phyloP scores from a whole-genome alignment of 2,329 filamentous ascomycete species.

The Epichloe glyceriae region DNA sequence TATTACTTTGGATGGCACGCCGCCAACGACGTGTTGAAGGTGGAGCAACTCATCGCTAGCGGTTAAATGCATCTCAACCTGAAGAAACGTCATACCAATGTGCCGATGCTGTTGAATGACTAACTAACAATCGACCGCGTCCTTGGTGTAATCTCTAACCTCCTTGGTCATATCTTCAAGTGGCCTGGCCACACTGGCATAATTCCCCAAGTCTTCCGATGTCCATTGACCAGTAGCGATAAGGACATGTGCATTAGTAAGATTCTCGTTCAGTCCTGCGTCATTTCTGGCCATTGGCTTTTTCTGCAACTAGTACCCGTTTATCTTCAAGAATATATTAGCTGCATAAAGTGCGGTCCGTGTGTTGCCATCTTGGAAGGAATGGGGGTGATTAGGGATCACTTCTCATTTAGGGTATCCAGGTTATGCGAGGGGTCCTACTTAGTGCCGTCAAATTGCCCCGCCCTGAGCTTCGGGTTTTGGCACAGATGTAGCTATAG shows the following conservation, averaged over 20 bases:
- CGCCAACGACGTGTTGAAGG: background rate
- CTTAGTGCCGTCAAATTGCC: too few relatives aligned
- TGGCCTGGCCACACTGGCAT: constrained; percentile 6
- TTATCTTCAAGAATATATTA: constrained; percentile 11
- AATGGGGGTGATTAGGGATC: constrained; percentile 11
- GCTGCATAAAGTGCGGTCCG: constrained; percentile 9
- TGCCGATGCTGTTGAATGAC: background rate
- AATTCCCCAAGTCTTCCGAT: constrained; percentile 8
- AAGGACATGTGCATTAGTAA: too few relatives aligned
- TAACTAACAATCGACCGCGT: background rate
- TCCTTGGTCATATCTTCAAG: constrained; percentile 1
- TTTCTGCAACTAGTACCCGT: constrained; percentile 9
- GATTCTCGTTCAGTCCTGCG: too few relatives aligned
- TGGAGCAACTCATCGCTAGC: background rate
- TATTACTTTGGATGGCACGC: constrained; percentile 11
- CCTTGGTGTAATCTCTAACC: background rate
- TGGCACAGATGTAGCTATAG: too few relatives aligned
- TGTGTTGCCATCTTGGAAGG: constrained; percentile 12
- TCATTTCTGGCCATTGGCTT: too few relatives aligned
- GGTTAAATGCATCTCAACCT: background rate
- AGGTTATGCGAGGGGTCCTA: too few relatives aligned
- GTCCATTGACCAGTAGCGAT: constrained; percentile 11
- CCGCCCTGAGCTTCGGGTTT: too few relatives aligned
- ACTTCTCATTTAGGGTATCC: constrained; percentile 5
- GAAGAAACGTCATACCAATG: background rate